Percentiles rank a stretch among this genome's conserved stretches.
phyloP scores from a whole-genome alignment of 805 yeast species.

The Saccharomycopsis amapae region DNA sequence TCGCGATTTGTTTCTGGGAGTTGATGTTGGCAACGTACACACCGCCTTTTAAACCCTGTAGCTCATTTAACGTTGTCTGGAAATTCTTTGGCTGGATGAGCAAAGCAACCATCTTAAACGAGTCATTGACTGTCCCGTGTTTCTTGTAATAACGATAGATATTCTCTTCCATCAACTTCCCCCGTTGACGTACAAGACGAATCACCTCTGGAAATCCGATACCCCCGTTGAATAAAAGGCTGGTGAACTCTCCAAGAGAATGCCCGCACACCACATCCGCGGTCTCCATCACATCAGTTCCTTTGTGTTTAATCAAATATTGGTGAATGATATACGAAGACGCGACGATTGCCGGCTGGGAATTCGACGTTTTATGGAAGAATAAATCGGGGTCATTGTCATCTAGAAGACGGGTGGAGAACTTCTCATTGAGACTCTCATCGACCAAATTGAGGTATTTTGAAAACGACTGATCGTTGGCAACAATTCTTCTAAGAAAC shows the following conservation, averaged over 20 bases:
- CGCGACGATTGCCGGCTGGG: conserved; percentile 20
- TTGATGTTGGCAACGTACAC: conserved; percentile 16
- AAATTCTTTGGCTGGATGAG: conserved; percentile 7
- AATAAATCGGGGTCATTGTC: neutral
- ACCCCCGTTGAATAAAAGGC: conserved; percentile 10
- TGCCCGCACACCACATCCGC: conserved; percentile 17
- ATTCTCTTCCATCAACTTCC: conserved; percentile 16
- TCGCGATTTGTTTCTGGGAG: conserved; percentile 16
- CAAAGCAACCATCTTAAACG: conserved; percentile 13
- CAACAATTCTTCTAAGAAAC: conserved; percentile 8
- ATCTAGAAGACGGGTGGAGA: conserved; percentile 1
- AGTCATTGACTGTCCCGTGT: neutral
- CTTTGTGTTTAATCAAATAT: conserved; percentile 1
- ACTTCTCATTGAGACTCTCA: conserved; percentile 2
- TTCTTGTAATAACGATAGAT: neutral
- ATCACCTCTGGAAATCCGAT: conserved; percentile 6
- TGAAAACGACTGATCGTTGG: conserved; percentile 3
- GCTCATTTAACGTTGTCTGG: neutral
- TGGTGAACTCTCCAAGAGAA: conserved; percentile 21
- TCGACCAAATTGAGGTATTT: conserved; percentile 3
- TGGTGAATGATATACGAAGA: conserved; percentile 10
- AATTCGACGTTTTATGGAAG: conserved; percentile 13
- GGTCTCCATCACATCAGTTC: neutral
- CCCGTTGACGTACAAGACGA: conserved; percentile 14
- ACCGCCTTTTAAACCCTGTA: neutral